Evolutionary conservation across 1,284 basidiomycete species (phyloP), one percentile per base, ranked within the genome.

Genomic region (Puccinia hordei): DNA sequence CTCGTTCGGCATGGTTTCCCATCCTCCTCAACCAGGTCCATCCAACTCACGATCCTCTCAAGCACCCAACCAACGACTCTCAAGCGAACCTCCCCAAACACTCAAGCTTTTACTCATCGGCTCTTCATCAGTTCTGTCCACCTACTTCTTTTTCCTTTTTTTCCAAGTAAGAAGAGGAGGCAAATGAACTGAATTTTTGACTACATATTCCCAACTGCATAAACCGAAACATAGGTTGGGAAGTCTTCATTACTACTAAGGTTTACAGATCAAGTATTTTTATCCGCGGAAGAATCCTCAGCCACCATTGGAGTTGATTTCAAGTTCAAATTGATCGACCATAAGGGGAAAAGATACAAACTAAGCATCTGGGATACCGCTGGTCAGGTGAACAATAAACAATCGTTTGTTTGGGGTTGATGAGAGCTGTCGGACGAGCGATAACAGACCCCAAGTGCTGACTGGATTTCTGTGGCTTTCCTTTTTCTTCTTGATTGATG

Each of bases 231-330:
- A 46, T 1, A 74, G 80, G 73, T 77, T 9, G 75, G 73, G 30
- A 89, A 89, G 84, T 88, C 93, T 81, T 95, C 93, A 82, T 88
- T 99, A 9, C 87, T 99, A 0, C 88, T 98, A 8, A 89, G 96
- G 9, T 99, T 98, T 88, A 96, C 95, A 3, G 95, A 99, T 85
- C 93, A 98, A 86, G 93, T 94, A 83, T 99, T 95, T 90, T 87
- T 98, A 44, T 91, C 93, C 30, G 93, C 97, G 84, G 96, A 98
- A 84, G 96, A 98, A 87, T 91, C 92, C 61, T 92, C 91, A 79
- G 93, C 95, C 33, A 97, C 95, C n/a, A 98, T 98, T 84, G 93
- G 85, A 17, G 85, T 86, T 22, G 88, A 89, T 82, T 89, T 88
- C 85, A 88, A 88, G 82, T 86, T 87, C 80, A 88, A 88, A 83